These are phyloP conservation scores for Penicillium occitanis DNA, from an alignment of 2,329 filamentous ascomycete genomes.

Conservation along the genomic window DNA sequence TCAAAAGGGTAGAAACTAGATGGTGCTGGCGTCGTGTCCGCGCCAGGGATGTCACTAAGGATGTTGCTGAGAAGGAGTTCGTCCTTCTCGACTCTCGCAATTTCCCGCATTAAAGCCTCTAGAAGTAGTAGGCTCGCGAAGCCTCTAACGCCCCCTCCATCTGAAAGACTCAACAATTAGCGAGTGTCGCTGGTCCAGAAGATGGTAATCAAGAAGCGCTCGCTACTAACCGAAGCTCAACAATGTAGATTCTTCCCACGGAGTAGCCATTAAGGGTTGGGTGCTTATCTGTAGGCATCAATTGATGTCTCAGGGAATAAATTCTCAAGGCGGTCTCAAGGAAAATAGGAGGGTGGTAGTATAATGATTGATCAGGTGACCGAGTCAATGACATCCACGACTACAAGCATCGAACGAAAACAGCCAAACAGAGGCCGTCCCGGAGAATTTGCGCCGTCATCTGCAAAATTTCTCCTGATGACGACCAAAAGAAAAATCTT, in stretches of 20 bases:
- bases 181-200: neutral
- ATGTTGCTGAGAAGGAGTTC: neutral
- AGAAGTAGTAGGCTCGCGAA: constrained; percentile 9
- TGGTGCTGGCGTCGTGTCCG: neutral
- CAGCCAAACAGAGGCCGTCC: neutral
- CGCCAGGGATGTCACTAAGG: constrained; percentile 24
- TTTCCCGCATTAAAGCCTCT: constrained; percentile 7
- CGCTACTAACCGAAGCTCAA: neutral
- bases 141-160: neutral
- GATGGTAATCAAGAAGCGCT: neutral
- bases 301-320: neutral
- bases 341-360: neutral
- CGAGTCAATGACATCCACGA: neutral
- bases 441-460: neutral
- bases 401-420: neutral
- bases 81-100: constrained; percentile 8
- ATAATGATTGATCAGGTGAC: neutral
- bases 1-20: neutral
- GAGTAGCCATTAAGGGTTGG: neutral
- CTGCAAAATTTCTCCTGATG: neutral
- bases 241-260: neutral
- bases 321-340: neutral
- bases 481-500: neutral
- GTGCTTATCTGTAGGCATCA: neutral
- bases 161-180: neutral